Evolutionary conservation across 208 protist species (phyloP), one percentile per base, ranked within the genome.

Genomic region (Crithidia acanthocephali): DNA sequence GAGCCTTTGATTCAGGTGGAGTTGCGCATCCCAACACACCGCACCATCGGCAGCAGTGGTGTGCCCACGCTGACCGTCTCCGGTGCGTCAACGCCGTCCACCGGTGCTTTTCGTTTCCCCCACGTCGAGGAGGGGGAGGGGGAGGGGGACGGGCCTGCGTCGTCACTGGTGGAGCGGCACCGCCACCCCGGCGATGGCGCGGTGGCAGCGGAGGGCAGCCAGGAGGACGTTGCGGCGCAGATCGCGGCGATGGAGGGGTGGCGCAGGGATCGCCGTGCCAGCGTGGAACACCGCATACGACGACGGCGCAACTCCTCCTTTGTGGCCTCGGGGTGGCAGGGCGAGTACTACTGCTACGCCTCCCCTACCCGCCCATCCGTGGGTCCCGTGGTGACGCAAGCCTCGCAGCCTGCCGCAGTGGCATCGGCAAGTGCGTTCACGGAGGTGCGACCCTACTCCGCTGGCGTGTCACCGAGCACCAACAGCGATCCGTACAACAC

Each of bases 171-270:
- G 35, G 35, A 40, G 35, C 8, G 35, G 8, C 5, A 40, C 35
- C 5, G 35, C 35, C 35, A 40, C 35, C 35, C 8, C 35, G 35
- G 11, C 35, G 44, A 6, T 48, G 44, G 9, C 13, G 11, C 56
- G 13, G 63, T n/a, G 30, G 30, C 47, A 16, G 70, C 52, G 40
- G n/a, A 35, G 40, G 11, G 37, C n/a, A 67, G 8, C 33, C 44
- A 47, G 7, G 40, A 66, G 9, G 52, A 51, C 1, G 76, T 72
- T 25, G 57, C 22, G 33, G 68, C 68, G 30, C 67, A 65, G 50
- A 78, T 85, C 32, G 64, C 74, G 42, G 59, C 45, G 13, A 67
- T 85, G 45, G 80, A 85, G 63, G 69, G 59, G 9, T 85, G 80
- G 80, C 75, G 60, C 48, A 23, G 61, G 15, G 65, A 78, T n/a